phyloP scores from a whole-genome alignment of 176 grass and related monocot genomes.

The barley (Hordeum vulgare) region MorexV3_pseudomolecules_assembly NC_058522.1:70582373-70582872 shows the following conservation, averaged over 20 bases:
- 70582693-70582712: no score
- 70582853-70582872: no score
- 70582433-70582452: background rate
- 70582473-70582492: background rate
- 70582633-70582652: background rate
- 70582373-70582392: constrained; percentile 7
- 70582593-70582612: background rate
- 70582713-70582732: no score
- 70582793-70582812: no score
- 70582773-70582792: no score
- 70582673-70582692: no score
- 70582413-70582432: background rate
- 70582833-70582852: no score
- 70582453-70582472: background rate
- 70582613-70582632: background rate
- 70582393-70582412: constrained; percentile 25
- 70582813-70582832: no score
- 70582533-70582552: background rate
- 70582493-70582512: background rate
- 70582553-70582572: background rate
- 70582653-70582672: no score
- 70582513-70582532: background rate
- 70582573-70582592: background rate
- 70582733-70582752: no score
- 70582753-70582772: no score